phyloP scores from a whole-genome alignment of 2,329 filamentous ascomycete genomes.

The Biscogniauxia marginata region DNA sequence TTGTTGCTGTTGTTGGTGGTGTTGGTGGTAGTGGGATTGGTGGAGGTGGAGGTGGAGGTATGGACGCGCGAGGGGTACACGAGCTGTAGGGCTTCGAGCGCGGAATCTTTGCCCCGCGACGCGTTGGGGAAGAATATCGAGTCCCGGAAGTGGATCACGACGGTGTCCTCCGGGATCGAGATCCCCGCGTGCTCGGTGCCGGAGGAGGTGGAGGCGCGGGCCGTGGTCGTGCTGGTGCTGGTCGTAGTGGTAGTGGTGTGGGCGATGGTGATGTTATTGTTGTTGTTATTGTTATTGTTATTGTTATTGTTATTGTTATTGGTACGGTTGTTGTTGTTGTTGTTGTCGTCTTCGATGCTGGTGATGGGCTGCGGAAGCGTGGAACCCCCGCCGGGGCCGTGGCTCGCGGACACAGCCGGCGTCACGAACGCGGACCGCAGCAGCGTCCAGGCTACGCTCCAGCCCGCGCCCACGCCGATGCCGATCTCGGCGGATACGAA shows the following conservation, averaged over 20 bases:
- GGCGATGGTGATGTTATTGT: conserved; percentile 32
- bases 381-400: no score
- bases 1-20: no score
- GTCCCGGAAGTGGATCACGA: conserved; percentile 56
- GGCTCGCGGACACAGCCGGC: conserved; percentile 10
- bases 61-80: conserved; percentile 27
- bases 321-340: conserved; percentile 28
- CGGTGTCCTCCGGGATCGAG: conserved; percentile 45
- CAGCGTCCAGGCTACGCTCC: conserved; percentile 62
- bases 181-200: conserved; percentile 26
- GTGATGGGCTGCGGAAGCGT: no score
- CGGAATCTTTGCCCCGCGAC: conserved; percentile 37
- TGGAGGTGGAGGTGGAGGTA: conserved; percentile 20
- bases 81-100: conserved; percentile 32
- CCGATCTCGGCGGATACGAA: conserved; percentile 61
- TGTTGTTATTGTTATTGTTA: conserved; percentile 28
- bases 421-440: conserved; percentile 54
- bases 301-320: no score
- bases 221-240: conserved; percentile 23
- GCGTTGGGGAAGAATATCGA: conserved; percentile 63
- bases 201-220: conserved; percentile 7
- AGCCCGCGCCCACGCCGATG: conserved; percentile 58
- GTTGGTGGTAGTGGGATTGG: no score
- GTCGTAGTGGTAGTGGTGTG: conserved; percentile 11
- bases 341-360: no score